Conservation (phyloP, 495 filamentous ascomycete species). For the Penicillium samsonianum region DNA sequence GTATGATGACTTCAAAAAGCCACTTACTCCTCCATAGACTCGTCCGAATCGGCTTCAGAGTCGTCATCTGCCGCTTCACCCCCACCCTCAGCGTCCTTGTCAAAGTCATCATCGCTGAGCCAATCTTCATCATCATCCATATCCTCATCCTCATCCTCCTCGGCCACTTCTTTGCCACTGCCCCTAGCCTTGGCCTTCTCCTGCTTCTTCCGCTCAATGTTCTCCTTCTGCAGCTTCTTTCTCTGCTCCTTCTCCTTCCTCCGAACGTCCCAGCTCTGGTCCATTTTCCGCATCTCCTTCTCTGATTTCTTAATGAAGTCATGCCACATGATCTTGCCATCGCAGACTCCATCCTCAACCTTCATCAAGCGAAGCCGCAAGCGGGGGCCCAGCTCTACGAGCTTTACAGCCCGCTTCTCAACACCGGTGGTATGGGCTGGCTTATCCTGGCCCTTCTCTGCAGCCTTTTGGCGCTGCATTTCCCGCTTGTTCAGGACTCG, state of each 20-base stretch:
- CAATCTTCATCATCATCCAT: constrained; percentile 62
- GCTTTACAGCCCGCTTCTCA: constrained; percentile 85
- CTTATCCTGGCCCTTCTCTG: constrained; percentile 41
- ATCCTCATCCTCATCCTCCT: constrained; percentile 56
- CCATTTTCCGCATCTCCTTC: constrained; percentile 71
- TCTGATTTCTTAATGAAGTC: constrained; percentile 84
- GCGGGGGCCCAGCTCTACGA: constrained; percentile 88
- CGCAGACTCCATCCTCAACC: constrained; percentile 92
- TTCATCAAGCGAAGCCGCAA: constrained; percentile 89
- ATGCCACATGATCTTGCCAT: constrained; percentile 96
- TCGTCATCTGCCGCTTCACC: constrained; percentile 48
- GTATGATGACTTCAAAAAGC: background rate
- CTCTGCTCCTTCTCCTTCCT: constrained; percentile 79
- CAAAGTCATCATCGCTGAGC: constrained; percentile 62
- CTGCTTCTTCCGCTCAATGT: constrained; percentile 79
- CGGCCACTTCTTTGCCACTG: constrained; percentile 44
- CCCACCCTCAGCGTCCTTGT: constrained; percentile 53
- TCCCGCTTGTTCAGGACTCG: constrained; percentile 68
- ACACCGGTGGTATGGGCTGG: constrained; percentile 41
- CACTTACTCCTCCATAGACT: constrained; percentile 45
- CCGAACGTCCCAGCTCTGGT: constrained; percentile 76
- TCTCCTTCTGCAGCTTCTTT: constrained; percentile 78
- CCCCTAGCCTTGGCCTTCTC: constrained; percentile 54
- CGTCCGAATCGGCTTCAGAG: constrained; percentile 31
- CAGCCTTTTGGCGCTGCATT: constrained; percentile 54